These are phyloP conservation scores for Clathrus columnatus DNA, from an alignment of 768 basidiomycete genomes.

Conservation along the genomic window DNA sequence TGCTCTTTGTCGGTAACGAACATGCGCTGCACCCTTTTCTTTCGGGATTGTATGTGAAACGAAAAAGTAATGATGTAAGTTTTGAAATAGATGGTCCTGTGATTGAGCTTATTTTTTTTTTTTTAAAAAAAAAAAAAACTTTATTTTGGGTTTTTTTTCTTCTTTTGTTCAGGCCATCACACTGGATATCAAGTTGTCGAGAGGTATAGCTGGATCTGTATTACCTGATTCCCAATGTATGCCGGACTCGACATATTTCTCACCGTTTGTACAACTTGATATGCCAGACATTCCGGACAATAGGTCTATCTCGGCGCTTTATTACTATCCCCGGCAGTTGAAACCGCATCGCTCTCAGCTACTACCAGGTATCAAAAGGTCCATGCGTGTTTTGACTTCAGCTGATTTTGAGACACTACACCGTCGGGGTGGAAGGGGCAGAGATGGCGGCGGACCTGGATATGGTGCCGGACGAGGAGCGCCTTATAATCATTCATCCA, in stretches of 20 bases:
- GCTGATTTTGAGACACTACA: constrained; percentile 66
- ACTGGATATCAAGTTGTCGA: constrained; percentile 59
- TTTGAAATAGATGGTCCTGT: not conserved
- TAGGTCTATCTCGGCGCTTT: constrained; percentile 76
- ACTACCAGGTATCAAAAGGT: constrained; percentile 59
- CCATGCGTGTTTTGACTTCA: constrained; percentile 50
- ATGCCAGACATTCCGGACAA: constrained; percentile 81
- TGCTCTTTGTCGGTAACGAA: constrained; percentile 75
- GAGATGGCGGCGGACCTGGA: constrained; percentile 17
- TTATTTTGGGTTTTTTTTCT: constrained; percentile 3
- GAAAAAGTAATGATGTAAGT: constrained; percentile 68
- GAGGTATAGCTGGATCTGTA: constrained; percentile 73
- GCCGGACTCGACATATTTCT: constrained; percentile 84
- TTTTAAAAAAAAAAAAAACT: constrained; percentile 10
- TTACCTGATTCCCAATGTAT: constrained; percentile 82
- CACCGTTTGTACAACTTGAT: constrained; percentile 50
- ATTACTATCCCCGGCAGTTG: constrained; percentile 83
- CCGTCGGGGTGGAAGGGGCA: constrained; percentile 23
- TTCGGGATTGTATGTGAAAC: constrained; percentile 84
- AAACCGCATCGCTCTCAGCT: constrained; percentile 79
- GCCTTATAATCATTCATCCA: not conserved
- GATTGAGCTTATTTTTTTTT: not conserved
- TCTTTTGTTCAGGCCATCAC: constrained; percentile 50
- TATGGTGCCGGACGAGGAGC: constrained; percentile 13
- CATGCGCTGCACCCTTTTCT: constrained; percentile 83